A percentile compares a stretch with the other conserved stretches of the same genome.
phyloP scores from a whole-genome alignment of 352 stramenopile genomes.

The Saprolegnia diclina region DNA sequence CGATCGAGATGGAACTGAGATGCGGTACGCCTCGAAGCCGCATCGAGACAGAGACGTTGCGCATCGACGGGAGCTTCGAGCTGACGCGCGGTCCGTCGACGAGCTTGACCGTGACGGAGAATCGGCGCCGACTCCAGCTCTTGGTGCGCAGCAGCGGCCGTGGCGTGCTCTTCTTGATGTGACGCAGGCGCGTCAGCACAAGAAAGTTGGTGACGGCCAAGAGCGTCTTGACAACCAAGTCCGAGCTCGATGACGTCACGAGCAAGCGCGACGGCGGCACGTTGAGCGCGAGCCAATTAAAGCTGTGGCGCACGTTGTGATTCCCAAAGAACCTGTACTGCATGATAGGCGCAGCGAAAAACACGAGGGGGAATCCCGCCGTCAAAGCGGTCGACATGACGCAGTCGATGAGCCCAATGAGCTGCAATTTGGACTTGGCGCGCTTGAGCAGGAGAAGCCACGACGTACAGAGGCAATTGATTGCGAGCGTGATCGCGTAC shows the following conservation, averaged over 20 bases:
- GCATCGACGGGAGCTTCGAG: too few relatives aligned
- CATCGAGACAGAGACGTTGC: too few relatives aligned
- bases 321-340: not conserved
- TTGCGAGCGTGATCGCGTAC: not conserved
- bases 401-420: not conserved
- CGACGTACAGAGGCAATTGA: conserved; percentile 9
- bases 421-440: not conserved
- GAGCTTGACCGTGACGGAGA: too few relatives aligned
- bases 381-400: not conserved
- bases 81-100: too few relatives aligned
- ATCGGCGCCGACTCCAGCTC: too few relatives aligned
- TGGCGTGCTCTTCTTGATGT: not conserved
- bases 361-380: conserved; percentile 3
- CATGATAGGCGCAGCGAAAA: not conserved
- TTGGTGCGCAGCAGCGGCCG: not conserved
- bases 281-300: not conserved
- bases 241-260: not conserved
- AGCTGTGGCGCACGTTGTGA: not conserved
- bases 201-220: not conserved
- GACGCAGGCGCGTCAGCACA: not conserved
- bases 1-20: not conserved
- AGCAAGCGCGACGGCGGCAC: not conserved
- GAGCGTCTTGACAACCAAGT: not conserved
- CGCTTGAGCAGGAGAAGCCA: conserved; percentile 9
- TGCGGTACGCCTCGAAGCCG: not conserved